Base-by-base conservation (phyloP, 305 asterid species). In the Fraxinus velutina region DNA sequence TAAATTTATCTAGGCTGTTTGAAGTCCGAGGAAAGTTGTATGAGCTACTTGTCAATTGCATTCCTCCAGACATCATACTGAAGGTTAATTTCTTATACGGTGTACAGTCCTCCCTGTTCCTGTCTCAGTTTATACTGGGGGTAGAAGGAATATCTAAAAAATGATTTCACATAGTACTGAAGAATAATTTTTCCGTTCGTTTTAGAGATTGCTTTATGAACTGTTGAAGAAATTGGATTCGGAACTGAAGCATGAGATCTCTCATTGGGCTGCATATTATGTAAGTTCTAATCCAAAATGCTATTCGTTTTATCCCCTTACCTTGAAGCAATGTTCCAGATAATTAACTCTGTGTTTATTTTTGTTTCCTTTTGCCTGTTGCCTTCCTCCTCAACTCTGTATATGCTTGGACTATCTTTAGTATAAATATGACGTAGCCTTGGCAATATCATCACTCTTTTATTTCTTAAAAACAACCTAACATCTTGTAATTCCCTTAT, bases 241-340 rank as follows among this genome's bases (percentile, higher is more conserved):
- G 33, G 97, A 95, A 84, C 90, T 95, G 74, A 95, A 95, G 91
- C 97, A 92, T 80, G 99, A 95, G 92, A 87, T 86, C 83, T 83
- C 90, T 75, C 92, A 89, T 84, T 96, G 99, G 97, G 99, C 98
- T 50, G 99, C 99, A 33, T 93, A 96, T 86, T 96, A 94, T 85
- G 99, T 96, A 89, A 90, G 97, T 88, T 68, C 27, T 72, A 21
- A 72, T 74, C 36, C 81, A 64, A 55, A 15, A 62, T 9, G 32
- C 34, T 9, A 22, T 64, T 8, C 6, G 6, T 66, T 22, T 15
- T 37, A 78, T 44, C 55, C 39, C 50, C 62, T 75, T 78, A 62
- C 7, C 34, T 66, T 12, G 7, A 66, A 66, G 36, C 73, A 24
- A 66, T 24, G 30, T 24, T 66, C 73, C 33, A 22, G 36, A 10